Evolutionary conservation across 768 basidiomycete species (phyloP), one percentile per base, ranked within the genome.

Genomic region (Mycena galopus): DNA sequence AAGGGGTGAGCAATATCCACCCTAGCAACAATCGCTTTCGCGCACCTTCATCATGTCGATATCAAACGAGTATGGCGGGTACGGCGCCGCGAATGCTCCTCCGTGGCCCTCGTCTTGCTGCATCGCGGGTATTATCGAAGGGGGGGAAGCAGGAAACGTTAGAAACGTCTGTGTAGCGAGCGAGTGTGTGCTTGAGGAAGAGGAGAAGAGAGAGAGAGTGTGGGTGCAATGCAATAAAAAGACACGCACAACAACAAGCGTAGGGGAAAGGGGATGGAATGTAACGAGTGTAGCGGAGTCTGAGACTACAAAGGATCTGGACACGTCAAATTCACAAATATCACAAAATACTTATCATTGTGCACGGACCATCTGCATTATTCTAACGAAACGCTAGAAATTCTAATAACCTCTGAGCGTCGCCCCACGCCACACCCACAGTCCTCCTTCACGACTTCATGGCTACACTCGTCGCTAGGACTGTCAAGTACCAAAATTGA

Each of bases 41-140:
- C 85, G 19, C 39, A 92, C 94, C 93, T 95, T 95, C 93, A 94
- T 95, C 94, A 95, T 95, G 83, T 95, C 94, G 89, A 95, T 86
- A 80, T 95, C 94, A 85, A 95, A 93, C 69, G 82, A 85, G 88
- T 93, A 94, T 73, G 87, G 81, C 73, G 88, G 87, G 81, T 94
- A 94, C 78, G 91, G 92, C 65, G 85, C 82, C 73, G 90, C 89
- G 81, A 93, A 93, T 60, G 87, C 87, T 81, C 92, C 85, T 83
- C 92, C 86, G 93, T 92, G 93, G 94, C 92, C 60, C 11, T 50
- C 37, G 14, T 71, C 58, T 50, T 53, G 50, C 64, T 65, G 60
- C 21, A 58, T 6, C 5, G 33, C 11, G 47, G 17, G 29, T 16
- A 23, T n/a, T 16, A 50, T 17, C 33, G 30, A 72, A 75, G 64